A percentile compares a stretch with the other conserved stretches of the same genome.
Conservation (phyloP, 345 rosid genomes). For the Brassica carinata region DNA sequence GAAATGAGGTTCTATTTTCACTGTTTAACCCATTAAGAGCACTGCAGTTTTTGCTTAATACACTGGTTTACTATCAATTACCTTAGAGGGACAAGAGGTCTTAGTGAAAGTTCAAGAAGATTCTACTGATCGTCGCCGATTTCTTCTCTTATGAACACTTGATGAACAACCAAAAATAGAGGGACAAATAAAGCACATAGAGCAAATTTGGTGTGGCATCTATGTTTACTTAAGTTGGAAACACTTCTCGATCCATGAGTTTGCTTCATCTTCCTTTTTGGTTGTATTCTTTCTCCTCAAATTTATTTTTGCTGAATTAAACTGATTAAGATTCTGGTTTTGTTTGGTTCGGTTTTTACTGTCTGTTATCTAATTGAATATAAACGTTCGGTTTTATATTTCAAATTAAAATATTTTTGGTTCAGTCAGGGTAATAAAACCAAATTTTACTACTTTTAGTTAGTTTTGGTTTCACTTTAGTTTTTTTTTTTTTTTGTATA, state of each 20-base stretch:
- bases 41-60: not conserved
- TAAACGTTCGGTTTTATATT: no score
- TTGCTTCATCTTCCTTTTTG: not conserved
- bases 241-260: not conserved
- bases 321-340: no score
- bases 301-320: no score
- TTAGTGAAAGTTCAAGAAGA: conserved; percentile 1
- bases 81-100: not conserved
- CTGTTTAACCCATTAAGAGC: not conserved
- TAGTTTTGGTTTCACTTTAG: no score
- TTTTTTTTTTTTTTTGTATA: no score
- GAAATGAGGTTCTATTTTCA: not conserved
- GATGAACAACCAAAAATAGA: conserved; percentile 7
- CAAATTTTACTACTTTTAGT: no score
- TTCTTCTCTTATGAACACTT: not conserved
- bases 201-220: not conserved
- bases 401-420: no score
- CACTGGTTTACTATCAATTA: not conserved
- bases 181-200: not conserved
- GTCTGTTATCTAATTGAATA: no score
- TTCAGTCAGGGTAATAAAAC: no score
- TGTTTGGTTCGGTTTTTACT: no score
- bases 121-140: not conserved
- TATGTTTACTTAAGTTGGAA: not conserved
- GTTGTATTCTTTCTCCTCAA: not conserved